Conservation (phyloP, 2,329 filamentous ascomycete genomes). For the Scedosporium minutisporum region DNA sequence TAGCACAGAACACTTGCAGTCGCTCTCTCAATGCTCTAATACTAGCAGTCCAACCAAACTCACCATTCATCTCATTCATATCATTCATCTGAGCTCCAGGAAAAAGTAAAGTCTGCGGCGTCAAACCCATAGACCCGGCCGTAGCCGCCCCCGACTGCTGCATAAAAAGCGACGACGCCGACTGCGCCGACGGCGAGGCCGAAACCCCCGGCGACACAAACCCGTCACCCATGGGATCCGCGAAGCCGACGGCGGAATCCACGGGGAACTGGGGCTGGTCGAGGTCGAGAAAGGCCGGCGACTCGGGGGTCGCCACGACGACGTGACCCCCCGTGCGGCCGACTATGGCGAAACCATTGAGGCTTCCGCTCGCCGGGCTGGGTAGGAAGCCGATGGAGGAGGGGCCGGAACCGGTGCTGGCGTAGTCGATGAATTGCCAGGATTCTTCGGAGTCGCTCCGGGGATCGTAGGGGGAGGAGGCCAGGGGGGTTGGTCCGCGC, state of each 20-base stretch:
- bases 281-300: constrained; percentile 33
- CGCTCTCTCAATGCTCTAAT: too few relatives aligned
- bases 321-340: constrained; percentile 21
- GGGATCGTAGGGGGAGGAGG: constrained; percentile 30
- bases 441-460: constrained; percentile 31
- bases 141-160: not conserved
- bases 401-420: constrained; percentile 20
- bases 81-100: constrained; percentile 23
- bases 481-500: constrained; percentile 24
- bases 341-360: constrained; percentile 40
- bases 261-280: constrained; percentile 22
- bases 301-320: constrained; percentile 12
- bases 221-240: constrained; percentile 14
- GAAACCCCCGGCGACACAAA: not conserved
- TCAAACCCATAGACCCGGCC: constrained; percentile 12
- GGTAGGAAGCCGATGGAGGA: constrained; percentile 35
- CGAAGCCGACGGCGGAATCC: constrained; percentile 21
- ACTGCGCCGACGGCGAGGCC: not conserved
- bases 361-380: constrained; percentile 40
- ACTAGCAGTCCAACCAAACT: too few relatives aligned
- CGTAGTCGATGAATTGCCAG: constrained; percentile 33
- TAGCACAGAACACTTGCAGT: too few relatives aligned
- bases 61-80: constrained; percentile 12
- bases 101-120: constrained; percentile 30
- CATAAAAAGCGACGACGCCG: not conserved